These are phyloP conservation scores for Fusarium sp. DNA, from an alignment of 2,329 filamentous ascomycete species.

Conservation along the genomic window DNA sequence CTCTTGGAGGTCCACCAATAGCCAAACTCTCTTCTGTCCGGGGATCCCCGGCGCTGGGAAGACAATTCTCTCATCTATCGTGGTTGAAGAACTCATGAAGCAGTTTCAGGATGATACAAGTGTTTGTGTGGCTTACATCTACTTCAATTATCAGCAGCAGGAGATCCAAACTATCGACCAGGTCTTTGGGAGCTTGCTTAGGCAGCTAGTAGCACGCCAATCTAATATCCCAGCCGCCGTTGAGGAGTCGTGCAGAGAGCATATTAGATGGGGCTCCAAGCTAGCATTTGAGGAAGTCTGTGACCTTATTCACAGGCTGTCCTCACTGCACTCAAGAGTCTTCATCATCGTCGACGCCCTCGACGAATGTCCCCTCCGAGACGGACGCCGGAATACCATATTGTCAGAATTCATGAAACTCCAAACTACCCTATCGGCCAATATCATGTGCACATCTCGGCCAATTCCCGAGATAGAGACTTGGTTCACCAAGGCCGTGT, in stretches of 20 bases:
- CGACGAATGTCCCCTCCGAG: constrained; percentile 29
- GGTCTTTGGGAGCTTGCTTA: constrained; percentile 47
- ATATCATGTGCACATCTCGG: constrained; percentile 41
- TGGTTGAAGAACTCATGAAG: constrained; percentile 19
- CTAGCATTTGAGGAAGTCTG: background rate
- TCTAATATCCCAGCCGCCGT: background rate
- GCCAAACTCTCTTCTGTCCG: constrained; percentile 54
- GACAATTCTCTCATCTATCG: constrained; percentile 28
- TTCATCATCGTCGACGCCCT: constrained; percentile 43
- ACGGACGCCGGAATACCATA: background rate
- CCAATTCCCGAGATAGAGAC: constrained; percentile 19
- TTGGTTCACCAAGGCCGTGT: background rate
- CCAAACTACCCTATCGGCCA: background rate
- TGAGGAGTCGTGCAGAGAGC: background rate
- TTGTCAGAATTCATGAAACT: background rate
- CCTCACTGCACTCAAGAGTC: background rate
- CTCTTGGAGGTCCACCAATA: constrained; percentile 37
- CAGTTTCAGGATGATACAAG: constrained; percentile 14
- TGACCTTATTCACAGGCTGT: background rate
- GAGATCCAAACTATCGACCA: constrained; percentile 39
- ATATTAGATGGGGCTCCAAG: background rate
- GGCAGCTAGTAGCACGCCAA: constrained; percentile 45
- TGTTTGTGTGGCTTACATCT: constrained; percentile 47
- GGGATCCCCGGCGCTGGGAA: constrained; percentile 54
- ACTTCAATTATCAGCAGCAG: constrained; percentile 46